phyloP scores from a whole-genome alignment of 306 rosid species.

The Oxytropis ochrocephala region DNA sequence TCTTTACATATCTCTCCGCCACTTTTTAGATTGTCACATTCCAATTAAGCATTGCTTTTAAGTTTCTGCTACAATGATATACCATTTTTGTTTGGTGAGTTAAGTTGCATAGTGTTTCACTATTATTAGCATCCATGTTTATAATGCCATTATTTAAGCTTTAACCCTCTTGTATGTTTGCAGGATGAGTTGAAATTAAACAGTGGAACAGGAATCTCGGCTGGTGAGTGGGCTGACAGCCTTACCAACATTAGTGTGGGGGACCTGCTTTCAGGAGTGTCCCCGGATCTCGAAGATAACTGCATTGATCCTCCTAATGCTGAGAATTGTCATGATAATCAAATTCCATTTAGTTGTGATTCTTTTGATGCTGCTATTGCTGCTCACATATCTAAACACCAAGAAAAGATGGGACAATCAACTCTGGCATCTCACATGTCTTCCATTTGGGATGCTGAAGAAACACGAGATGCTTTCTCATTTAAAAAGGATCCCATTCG shows the following conservation, averaged over 20 bases:
- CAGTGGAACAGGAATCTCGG: constrained; percentile 59
- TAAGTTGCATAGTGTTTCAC: constrained; percentile 4
- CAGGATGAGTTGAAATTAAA: constrained; percentile 61
- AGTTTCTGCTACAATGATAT: background rate
- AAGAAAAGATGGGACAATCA: constrained; percentile 53
- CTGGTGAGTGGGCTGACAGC: constrained; percentile 98
- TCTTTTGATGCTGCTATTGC: constrained; percentile 99
- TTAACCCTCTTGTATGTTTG: constrained; percentile 2
- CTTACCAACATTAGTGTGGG: constrained; percentile 89
- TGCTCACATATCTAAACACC: constrained; percentile 82
- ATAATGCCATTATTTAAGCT: background rate
- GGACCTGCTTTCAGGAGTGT: constrained; percentile 60
- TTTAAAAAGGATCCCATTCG: constrained; percentile 48
- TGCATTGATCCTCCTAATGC: constrained; percentile 37
- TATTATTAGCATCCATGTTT: constrained; percentile 5
- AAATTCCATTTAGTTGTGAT: constrained; percentile 81
- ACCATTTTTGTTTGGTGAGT: constrained; percentile 11
- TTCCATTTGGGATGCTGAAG: constrained; percentile 98
- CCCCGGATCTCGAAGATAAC: constrained; percentile 52
- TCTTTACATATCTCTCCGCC: background rate
- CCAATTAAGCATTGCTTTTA: background rate
- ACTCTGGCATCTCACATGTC: constrained; percentile 51
- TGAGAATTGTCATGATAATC: constrained; percentile 50
- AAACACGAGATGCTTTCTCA: constrained; percentile 84
- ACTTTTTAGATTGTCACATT: background rate